phyloP scores from a whole-genome alignment of 2,329 filamentous ascomycete species.

The Alternaria longipes region DNA sequence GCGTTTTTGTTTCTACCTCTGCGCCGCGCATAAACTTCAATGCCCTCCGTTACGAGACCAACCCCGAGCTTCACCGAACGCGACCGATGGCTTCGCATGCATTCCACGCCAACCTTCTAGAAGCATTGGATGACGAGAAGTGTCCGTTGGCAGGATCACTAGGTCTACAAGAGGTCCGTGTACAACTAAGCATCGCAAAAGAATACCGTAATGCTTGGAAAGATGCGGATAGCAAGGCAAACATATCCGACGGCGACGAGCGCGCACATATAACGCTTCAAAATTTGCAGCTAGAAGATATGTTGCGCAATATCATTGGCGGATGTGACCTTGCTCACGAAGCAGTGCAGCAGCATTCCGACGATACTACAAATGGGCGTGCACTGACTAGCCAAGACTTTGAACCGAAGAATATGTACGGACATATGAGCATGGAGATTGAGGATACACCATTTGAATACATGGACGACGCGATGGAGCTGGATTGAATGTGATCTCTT shows the following conservation, averaged over 20 bases:
- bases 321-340: slow-evolving; percentile 68
- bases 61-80: slow-evolving; percentile 33
- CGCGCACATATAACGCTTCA: slow-evolving; percentile 57
- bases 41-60: slow-evolving; percentile 45
- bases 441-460: slow-evolving; percentile 43
- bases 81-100: slow-evolving; percentile 56
- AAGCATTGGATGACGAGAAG: slow-evolving; percentile 64
- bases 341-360: slow-evolving; percentile 42
- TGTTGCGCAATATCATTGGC: slow-evolving; percentile 65
- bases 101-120: slow-evolving; percentile 76
- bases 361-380: slow-evolving; percentile 12
- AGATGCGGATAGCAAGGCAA: slow-evolving; percentile 63
- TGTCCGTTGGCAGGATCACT: slow-evolving; percentile 67
- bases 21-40: slow-evolving; percentile 35
- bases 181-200: slow-evolving; percentile 72
- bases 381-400: slow-evolving; percentile 33
- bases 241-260: slow-evolving; percentile 24
- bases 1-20: slow-evolving; percentile 58
- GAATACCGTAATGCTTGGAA: slow-evolving; percentile 78
- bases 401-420: slow-evolving; percentile 21
- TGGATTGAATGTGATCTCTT: slow-evolving; percentile 31
- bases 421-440: slow-evolving; percentile 20
- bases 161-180: slow-evolving; percentile 63
- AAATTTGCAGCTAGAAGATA: slow-evolving; percentile 69
- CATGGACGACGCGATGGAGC: slow-evolving; percentile 50